Percentiles rank a stretch among this genome's conserved stretches.
These are phyloP conservation scores for Globisporangium viniferum DNA, from an alignment of 352 stramenopile species.

Conservation along the genomic window DNA sequence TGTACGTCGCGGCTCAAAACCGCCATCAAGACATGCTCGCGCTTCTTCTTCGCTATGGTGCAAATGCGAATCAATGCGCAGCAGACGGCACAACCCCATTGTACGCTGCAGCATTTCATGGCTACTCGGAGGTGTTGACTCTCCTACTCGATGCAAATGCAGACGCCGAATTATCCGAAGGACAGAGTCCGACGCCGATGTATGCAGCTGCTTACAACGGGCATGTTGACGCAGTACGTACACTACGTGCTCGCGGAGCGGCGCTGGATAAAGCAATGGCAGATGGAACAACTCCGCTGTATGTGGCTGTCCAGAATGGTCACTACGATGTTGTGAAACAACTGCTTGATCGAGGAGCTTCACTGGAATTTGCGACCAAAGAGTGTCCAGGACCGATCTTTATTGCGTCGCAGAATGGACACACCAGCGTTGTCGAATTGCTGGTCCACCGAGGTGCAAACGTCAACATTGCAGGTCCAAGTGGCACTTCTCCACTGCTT, in stretches of 20 bases:
- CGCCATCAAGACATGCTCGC: neutral
- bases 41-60: constrained; percentile 4
- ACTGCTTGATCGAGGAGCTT: constrained; percentile 6
- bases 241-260: neutral
- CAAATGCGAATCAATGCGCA: constrained; percentile 1
- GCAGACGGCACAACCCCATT: neutral
- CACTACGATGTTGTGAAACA: neutral
- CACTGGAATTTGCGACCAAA: neutral
- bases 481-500: neutral
- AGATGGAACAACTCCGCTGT: constrained; percentile 1
- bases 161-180: neutral
- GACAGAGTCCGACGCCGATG: neutral
- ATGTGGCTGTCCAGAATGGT: constrained; percentile 2
- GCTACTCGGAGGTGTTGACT: constrained; percentile 1
- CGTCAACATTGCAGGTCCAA: neutral
- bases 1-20: neutral
- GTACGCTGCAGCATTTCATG: neutral
- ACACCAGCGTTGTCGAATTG: neutral
- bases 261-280: neutral
- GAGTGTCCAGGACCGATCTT: neutral
- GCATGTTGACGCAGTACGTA: neutral
- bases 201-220: constrained; percentile 11
- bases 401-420: constrained; percentile 8
- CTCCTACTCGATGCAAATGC: constrained; percentile 7
- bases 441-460: constrained; percentile 1